Percentiles rank a stretch among this genome's conserved stretches.
phyloP scores from a whole-genome alignment of 192 early-diverging fungal species.

The Coemansia asiatica region DNA sequence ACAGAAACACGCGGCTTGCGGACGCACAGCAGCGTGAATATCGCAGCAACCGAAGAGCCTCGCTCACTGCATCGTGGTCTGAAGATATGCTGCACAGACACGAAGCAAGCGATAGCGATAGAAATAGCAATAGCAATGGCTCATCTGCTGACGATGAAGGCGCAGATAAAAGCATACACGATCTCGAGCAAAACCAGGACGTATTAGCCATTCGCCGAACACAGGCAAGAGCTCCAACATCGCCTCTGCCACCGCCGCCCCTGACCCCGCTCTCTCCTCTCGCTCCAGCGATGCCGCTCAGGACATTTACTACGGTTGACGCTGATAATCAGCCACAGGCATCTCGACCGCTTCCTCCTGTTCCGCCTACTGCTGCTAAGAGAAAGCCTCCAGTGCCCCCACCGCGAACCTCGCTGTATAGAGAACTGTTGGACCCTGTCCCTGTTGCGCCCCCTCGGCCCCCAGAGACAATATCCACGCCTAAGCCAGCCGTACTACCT shows the following conservation, averaged over 20 bases:
- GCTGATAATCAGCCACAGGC: neutral
- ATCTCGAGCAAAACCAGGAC: neutral
- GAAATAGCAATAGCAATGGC: neutral
- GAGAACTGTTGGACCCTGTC: neutral
- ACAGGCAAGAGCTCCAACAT: constrained; percentile 15
- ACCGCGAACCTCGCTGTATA: neutral
- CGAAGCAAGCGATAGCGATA: neutral
- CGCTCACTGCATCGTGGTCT: constrained; percentile 34
- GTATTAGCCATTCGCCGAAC: neutral
- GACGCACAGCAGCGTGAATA: constrained; percentile 16
- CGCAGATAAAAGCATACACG: neutral
- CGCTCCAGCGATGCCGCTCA: neutral
- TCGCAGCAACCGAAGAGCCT: constrained; percentile 21
- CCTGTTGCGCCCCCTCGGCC: neutral
- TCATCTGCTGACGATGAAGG: neutral
- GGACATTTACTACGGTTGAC: neutral
- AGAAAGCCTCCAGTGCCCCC: neutral
- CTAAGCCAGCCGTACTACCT: neutral
- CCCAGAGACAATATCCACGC: neutral
- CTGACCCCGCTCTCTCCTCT: neutral
- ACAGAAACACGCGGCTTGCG: constrained; percentile 12
- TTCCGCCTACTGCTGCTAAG: neutral
- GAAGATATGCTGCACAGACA: constrained; percentile 5
- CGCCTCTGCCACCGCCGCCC: constrained; percentile 29
- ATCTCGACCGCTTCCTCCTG: neutral